These are phyloP conservation scores for Mimosa pudica DNA, from an alignment of 306 rosid species.

Conservation along the genomic window DNA sequence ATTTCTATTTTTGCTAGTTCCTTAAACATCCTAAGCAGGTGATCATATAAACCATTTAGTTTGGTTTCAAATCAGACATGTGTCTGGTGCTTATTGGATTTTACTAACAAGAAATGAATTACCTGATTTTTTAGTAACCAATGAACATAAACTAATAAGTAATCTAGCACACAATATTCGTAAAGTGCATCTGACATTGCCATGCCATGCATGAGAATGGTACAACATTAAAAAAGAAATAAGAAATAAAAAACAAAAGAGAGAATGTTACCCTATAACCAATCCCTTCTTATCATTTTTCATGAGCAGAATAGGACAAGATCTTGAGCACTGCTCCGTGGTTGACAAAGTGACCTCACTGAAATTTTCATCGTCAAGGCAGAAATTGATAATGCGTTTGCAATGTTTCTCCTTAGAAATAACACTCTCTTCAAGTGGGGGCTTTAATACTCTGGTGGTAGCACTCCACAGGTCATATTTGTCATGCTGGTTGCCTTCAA, in stretches of 20 bases:
- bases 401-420: constrained; percentile 60
- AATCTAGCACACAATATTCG: not conserved
- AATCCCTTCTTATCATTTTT: constrained; percentile 54
- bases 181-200: not conserved
- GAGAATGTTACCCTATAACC: constrained; percentile 44
- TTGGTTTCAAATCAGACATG: constrained; percentile 16
- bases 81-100: not conserved
- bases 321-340: constrained; percentile 52
- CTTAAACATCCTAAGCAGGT: constrained; percentile 21
- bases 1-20: not conserved
- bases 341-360: constrained; percentile 39
- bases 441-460: constrained; percentile 47
- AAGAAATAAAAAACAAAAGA: not conserved
- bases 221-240: not conserved
- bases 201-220: not conserved
- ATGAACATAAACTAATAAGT: not conserved
- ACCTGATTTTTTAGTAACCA: not conserved
- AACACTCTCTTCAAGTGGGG: constrained; percentile 66
- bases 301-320: constrained; percentile 73
- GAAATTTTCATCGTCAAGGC: constrained; percentile 56
- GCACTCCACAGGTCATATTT: constrained; percentile 65
- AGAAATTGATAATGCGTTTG: constrained; percentile 51
- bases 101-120: not conserved
- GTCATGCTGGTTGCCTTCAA: constrained; percentile 21
- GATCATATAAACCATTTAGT: constrained; percentile 10